Evolutionary conservation across 139 green algal genomes (phyloP).

Genomic region (Zygnema circumcarinatum): DNA sequence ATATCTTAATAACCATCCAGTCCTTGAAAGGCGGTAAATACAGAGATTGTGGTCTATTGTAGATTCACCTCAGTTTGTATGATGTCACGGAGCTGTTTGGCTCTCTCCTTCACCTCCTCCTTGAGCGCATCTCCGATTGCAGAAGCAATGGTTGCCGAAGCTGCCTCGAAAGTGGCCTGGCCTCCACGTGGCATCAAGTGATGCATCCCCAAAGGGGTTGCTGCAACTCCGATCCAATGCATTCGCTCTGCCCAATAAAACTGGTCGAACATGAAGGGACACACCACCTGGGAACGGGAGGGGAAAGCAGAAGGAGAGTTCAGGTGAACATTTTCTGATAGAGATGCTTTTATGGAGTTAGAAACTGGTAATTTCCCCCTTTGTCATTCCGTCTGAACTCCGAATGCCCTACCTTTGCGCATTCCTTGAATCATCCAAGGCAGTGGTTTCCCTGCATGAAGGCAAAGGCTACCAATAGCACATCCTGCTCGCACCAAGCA

Average conservation of each 20-base stretch:
- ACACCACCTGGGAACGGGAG: slow-evolving; percentile 30
- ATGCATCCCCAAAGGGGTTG: background rate
- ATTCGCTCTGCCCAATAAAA: slow-evolving; percentile 60
- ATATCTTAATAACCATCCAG: too few species aligned
- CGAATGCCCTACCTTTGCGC: too few species aligned
- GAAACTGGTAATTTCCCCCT: background rate
- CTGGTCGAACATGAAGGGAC: slow-evolving; percentile 60
- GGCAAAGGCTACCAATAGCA: too few species aligned
- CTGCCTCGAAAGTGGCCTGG: background rate
- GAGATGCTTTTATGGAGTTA: too few species aligned
- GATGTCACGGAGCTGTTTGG: background rate
- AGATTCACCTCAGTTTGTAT: too few species aligned
- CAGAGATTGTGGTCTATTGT: too few species aligned
- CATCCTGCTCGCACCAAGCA: too few species aligned
- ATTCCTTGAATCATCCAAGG: too few species aligned
- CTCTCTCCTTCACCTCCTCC: background rate
- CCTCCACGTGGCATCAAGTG: slow-evolving; percentile 34
- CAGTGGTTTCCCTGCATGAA: too few species aligned
- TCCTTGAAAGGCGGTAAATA: too few species aligned
- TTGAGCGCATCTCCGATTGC: background rate
- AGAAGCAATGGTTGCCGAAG: background rate
- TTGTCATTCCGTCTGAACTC: background rate
- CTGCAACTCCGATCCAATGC: slow-evolving; percentile 45
- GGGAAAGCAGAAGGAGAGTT: background rate
- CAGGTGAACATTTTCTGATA: too few species aligned